Base-by-base conservation (phyloP, 2,329 filamentous ascomycete species). In the Rutstroemia sp. region DNA sequence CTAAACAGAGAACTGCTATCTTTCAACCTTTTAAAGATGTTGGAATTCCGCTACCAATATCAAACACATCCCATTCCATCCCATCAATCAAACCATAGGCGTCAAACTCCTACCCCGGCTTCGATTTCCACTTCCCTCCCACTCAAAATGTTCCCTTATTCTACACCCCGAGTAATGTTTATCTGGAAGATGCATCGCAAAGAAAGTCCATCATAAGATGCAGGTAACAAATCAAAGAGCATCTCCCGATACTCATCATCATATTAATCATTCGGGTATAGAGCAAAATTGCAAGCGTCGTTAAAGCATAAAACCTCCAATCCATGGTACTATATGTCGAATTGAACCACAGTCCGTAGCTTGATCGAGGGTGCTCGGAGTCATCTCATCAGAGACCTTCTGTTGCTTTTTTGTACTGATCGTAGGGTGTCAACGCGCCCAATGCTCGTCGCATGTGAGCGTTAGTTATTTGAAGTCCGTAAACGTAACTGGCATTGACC, bases 401-500 rank as follows among this genome's bases (percentile, higher is more conserved):
- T 4, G 58, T 64, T 7, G 62, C 62, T 49, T 49, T 60, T 27
- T 57, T 54, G 38, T 63, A 64, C 9, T 65, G 57, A 1, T 64
- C 61, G 56, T 60, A 97, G 2, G 88, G 86, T 4, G 92, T 96
- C 64, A 95, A 78, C 6, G 91, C 88, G 56, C 92, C 92, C 41
- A 99, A 78, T 0, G 92, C 90, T 65, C 92, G 87, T 70, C 86
- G 84, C 83, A 94, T 92, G 72, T 96, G 90, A 34, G 89, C 87
- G 65, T 88, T 92, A 58, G 96, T 79, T 64, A 96, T 88, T 63
- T 92, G 86, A 59, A 97, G 78, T 42, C 92, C 94, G 68, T 95
- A 95, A 57, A 97, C 88, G 70, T 95, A 99, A 70, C 92, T 96
- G 67, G 94, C 92, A 70, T 99, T 99, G 67, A 97, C 94, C 94